Conservation (phyloP, 257 asterid genomes). For the Paraleonurus japonicus region DNA sequence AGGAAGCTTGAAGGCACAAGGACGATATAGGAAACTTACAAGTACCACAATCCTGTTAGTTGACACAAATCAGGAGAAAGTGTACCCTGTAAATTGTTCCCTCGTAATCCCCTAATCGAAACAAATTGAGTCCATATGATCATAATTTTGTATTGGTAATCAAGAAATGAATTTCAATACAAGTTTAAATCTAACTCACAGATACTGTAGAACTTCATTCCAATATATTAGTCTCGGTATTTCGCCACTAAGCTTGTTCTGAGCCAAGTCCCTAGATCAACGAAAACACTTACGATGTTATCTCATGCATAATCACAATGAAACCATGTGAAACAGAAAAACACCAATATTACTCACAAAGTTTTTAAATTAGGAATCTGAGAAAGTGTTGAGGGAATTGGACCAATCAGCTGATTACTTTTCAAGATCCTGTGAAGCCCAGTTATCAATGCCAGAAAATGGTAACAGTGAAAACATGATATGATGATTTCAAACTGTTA, state of each 20-base stretch:
- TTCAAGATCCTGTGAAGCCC: slow-evolving; percentile 57
- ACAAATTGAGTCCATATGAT: background rate
- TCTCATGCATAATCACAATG: background rate
- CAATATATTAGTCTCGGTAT: slow-evolving; percentile 86
- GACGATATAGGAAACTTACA: slow-evolving; percentile 49
- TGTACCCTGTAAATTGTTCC: slow-evolving; percentile 76
- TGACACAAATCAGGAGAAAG: slow-evolving; percentile 94
- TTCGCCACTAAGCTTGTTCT: slow-evolving; percentile 84
- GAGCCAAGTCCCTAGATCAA: slow-evolving; percentile 78
- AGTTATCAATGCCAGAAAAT: background rate
- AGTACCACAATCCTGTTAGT: slow-evolving; percentile 90
- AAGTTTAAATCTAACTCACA: slow-evolving; percentile 49
- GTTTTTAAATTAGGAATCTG: slow-evolving; percentile 89
- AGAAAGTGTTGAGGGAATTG: slow-evolving; percentile 87
- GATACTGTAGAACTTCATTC: slow-evolving; percentile 87
- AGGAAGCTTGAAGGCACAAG: background rate
- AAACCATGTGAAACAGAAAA: background rate
- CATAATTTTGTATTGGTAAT: background rate
- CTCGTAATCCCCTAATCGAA: slow-evolving; percentile 69
- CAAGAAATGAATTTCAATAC: background rate
- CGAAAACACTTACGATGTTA: background rate
- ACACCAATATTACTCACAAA: slow-evolving; percentile 52
- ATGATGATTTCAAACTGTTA: background rate
- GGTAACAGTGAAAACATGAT: background rate
- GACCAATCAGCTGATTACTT: slow-evolving; percentile 81